Conservation (phyloP, 202 grass and related monocot species). For the Zoysia matrella region DNA sequence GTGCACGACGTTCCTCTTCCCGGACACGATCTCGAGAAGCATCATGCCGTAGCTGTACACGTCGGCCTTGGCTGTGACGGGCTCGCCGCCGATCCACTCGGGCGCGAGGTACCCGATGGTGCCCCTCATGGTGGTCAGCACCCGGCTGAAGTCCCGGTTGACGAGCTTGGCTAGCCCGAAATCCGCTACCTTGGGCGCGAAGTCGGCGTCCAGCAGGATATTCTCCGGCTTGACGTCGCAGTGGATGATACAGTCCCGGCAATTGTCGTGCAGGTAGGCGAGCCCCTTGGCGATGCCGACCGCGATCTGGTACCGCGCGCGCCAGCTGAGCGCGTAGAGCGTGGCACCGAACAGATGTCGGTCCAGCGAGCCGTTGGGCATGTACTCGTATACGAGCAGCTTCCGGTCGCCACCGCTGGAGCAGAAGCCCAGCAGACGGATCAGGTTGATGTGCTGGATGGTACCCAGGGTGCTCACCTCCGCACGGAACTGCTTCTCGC, state of each 20-base stretch:
- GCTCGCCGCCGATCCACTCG: not conserved
- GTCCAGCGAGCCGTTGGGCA: constrained; percentile 43
- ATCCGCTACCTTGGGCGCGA: constrained; percentile 50
- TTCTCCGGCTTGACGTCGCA: constrained; percentile 98
- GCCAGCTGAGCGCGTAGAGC: constrained; percentile 30
- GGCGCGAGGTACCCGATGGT: constrained; percentile 47
- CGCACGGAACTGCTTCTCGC: not conserved
- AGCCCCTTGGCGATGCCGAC: constrained; percentile 49
- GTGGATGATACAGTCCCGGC: constrained; percentile 41
- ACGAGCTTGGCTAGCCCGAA: constrained; percentile 52
- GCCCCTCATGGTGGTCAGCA: too few species aligned
- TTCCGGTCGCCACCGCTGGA: constrained; percentile 27
- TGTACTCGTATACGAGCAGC: not conserved
- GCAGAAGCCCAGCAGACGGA: constrained; percentile 54
- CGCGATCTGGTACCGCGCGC: constrained; percentile 21
- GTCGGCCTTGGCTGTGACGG: too few species aligned
- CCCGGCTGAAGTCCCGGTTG: too few species aligned
- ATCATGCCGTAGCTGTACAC: too few species aligned
- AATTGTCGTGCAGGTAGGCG: constrained; percentile 48
- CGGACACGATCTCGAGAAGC: constrained; percentile 48
- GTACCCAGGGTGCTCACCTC: constrained; percentile 54
- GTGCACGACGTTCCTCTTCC: constrained; percentile 41
- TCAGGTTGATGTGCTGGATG: constrained; percentile 53
- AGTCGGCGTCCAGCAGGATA: constrained; percentile 49
- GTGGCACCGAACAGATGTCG: constrained; percentile 39